Percentiles rank a stretch among this genome's conserved stretches.
These are phyloP conservation scores for Pichia sp. DNA, from an alignment of 1,139 yeast genomes.

Conservation along the genomic window DNA sequence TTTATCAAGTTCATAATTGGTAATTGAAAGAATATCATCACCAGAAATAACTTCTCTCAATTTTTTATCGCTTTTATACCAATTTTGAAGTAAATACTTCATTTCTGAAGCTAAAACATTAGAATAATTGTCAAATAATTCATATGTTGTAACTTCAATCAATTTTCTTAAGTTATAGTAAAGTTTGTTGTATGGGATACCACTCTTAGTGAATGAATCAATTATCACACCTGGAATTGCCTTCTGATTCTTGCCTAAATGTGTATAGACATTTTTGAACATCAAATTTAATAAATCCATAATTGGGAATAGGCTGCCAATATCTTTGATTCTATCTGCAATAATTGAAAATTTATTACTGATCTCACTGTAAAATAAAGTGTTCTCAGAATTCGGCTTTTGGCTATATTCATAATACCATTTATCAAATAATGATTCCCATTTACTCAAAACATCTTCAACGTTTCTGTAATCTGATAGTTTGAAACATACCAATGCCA, in stretches of 20 bases:
- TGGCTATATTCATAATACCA: slow-evolving; percentile 32
- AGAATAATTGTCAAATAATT: slow-evolving; percentile 40
- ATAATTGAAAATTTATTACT: slow-evolving; percentile 36
- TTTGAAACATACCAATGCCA: slow-evolving; percentile 72
- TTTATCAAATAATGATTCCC: slow-evolving; percentile 55
- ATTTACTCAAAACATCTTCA: slow-evolving; percentile 64
- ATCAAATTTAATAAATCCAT: slow-evolving; percentile 58
- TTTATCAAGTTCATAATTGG: slow-evolving; percentile 35
- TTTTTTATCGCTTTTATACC: slow-evolving; percentile 61
- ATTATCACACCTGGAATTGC: slow-evolving; percentile 49
- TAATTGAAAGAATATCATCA: slow-evolving; percentile 31
- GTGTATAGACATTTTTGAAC: slow-evolving; percentile 34
- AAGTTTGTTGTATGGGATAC: slow-evolving; percentile 63
- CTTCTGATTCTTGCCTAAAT: slow-evolving; percentile 15
- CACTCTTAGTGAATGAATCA: slow-evolving; percentile 71
- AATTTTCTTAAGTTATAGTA: slow-evolving; percentile 62
- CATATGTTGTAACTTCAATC: slow-evolving; percentile 56
- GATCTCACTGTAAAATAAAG: slow-evolving; percentile 37
- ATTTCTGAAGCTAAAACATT: slow-evolving; percentile 39
- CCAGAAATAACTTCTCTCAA: slow-evolving; percentile 46
- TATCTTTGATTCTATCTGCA: slow-evolving; percentile 34
- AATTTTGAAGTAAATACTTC: slow-evolving; percentile 52
- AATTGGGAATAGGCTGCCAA: slow-evolving; percentile 77
- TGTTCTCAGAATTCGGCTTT: slow-evolving; percentile 20
- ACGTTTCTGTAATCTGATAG: slow-evolving; percentile 73